Evolutionary conservation across 2,329 filamentous ascomycete genomes (phyloP).

Genomic region (Fonsecaea erecta): DNA sequence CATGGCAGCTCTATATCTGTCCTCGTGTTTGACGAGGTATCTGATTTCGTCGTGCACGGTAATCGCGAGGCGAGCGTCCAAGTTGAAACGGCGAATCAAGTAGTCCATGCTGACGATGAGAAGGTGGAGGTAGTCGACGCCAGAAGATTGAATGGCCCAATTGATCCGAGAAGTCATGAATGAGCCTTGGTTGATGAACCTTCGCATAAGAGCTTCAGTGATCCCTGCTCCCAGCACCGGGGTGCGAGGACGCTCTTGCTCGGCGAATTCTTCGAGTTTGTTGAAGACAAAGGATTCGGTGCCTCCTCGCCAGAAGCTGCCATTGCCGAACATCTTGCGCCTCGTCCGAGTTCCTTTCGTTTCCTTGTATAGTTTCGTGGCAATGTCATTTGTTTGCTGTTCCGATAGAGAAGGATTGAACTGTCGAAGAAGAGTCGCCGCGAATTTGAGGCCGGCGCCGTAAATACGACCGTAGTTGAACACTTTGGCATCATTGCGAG

Average conservation of each 20-base stretch:
- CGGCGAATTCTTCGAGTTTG: slow-evolving; percentile 94
- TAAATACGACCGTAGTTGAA: slow-evolving; percentile 99
- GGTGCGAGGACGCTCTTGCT: slow-evolving; percentile 87
- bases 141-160: slow-evolving; percentile 97
- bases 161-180: slow-evolving; percentile 98
- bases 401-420: slow-evolving; percentile 89
- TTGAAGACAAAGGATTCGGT: slow-evolving; percentile 99
- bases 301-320: slow-evolving; percentile 91
- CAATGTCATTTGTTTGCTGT: slow-evolving; percentile 73
- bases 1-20: slow-evolving; percentile 88
- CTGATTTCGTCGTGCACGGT: slow-evolving; percentile 98
- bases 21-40: slow-evolving; percentile 82
- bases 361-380: slow-evolving; percentile 78
- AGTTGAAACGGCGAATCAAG: slow-evolving; percentile 79
- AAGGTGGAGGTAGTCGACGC: slow-evolving; percentile 95
- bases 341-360: slow-evolving; percentile 90
- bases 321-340: slow-evolving; percentile 67
- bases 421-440: slow-evolving; percentile 83
- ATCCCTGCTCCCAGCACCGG: slow-evolving; percentile 94
- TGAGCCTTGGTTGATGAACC: slow-evolving; percentile 83
- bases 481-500: slow-evolving; percentile 91
- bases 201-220: slow-evolving; percentile 88
- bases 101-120: slow-evolving; percentile 96
- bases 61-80: slow-evolving; percentile 83
- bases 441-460: slow-evolving; percentile 94